These are phyloP conservation scores for Wickerhamomyces subpelliculosus DNA, from an alignment of 805 yeast genomes.

Conservation along the genomic window DNA sequence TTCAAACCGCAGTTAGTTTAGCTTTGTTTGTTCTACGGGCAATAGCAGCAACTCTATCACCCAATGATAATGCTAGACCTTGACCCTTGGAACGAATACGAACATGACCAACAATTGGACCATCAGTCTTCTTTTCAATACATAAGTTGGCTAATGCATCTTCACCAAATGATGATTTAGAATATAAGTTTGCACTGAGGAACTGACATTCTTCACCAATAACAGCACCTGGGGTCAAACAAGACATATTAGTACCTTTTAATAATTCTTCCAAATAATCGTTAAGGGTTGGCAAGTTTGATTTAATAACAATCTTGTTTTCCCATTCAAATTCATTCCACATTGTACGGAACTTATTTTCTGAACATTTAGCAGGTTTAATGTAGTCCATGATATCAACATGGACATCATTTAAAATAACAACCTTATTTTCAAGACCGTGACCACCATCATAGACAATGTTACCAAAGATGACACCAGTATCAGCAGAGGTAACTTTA, in stretches of 20 bases:
- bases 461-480: constrained; percentile 97
- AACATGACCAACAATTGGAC: constrained; percentile 85
- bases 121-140: constrained; percentile 72
- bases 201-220: constrained; percentile 86
- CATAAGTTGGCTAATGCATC: constrained; percentile 95
- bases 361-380: constrained; percentile 88
- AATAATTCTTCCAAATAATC: constrained; percentile 72
- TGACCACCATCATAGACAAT: constrained; percentile 95
- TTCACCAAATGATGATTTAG: constrained; percentile 92
- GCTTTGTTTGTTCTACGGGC: constrained; percentile 49
- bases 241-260: constrained; percentile 86
- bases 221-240: constrained; percentile 89
- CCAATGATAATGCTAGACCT: constrained; percentile 90
- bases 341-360: constrained; percentile 88
- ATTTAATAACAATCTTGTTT: constrained; percentile 86
- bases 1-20: constrained; percentile 25
- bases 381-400: constrained; percentile 97
- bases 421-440: constrained; percentile 82
- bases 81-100: constrained; percentile 97
- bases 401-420: constrained; percentile 88
- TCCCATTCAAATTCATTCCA: constrained; percentile 99
- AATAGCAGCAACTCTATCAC: constrained; percentile 86
- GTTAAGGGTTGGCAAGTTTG: constrained; percentile 58
- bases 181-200: constrained; percentile 88
- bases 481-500: constrained; percentile 94